Conservation (phyloP, 768 basidiomycete species). For the Psilocybe cubensis region DNA sequence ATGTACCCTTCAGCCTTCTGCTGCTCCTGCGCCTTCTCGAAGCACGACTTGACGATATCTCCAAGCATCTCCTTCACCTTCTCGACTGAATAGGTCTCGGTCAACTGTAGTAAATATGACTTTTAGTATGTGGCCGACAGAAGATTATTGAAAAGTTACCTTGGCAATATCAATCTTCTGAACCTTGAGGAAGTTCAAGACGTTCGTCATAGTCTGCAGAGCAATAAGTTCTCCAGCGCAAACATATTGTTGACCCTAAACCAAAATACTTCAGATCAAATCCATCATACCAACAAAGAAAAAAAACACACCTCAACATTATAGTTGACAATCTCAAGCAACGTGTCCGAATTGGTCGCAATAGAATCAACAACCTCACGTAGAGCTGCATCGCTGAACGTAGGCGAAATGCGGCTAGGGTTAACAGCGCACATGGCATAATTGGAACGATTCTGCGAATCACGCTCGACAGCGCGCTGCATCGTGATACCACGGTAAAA, state of each 20-base stretch:
- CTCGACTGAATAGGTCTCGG: conserved; percentile 85
- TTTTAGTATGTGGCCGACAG: conserved; percentile 8
- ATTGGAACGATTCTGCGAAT: conserved; percentile 89
- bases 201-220: conserved; percentile 92
- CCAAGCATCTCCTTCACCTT: conserved; percentile 95
- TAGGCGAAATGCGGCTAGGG: conserved; percentile 90
- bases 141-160: conserved; percentile 40
- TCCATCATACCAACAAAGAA: background rate
- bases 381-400: conserved; percentile 94
- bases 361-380: conserved; percentile 96
- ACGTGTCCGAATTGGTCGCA: conserved; percentile 69
- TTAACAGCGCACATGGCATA: conserved; percentile 99
- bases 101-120: conserved; percentile 55
- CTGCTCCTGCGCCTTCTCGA: conserved; percentile 74
- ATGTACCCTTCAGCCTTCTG: conserved; percentile 87
- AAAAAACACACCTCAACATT: conserved; percentile 74
- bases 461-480: conserved; percentile 99
- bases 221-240: conserved; percentile 96
- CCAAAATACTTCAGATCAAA: conserved; percentile 4
- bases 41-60: conserved; percentile 88
- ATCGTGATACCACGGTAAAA: conserved; percentile 99
- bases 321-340: conserved; percentile 98
- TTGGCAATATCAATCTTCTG: conserved; percentile 94
- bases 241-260: conserved; percentile 98
- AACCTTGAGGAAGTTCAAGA: conserved; percentile 93